Base-by-base conservation (phyloP, 306 rosid species). In the Malus domestica region DNA sequence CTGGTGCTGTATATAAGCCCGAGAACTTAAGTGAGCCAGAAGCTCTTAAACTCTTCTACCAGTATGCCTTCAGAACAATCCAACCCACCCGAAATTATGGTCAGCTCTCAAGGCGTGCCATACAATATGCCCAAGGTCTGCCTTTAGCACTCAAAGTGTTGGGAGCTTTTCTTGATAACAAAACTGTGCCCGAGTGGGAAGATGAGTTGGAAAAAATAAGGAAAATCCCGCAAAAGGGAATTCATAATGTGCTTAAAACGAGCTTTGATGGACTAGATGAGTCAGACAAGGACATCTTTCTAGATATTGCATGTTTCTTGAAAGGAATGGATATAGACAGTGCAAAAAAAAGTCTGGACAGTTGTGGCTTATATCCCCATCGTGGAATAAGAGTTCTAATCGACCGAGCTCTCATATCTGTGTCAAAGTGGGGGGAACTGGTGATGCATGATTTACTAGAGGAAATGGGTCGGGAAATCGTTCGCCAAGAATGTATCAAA, bases 291-390 rank as follows among this genome's bases (percentile, higher is more conserved):
- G 71, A 19, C 10, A 59, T 85, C 7, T 73, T 85, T 61, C 68
- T 85, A 16, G 79, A 76, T 62, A 63, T 74, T 46, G 78, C 78
- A 25, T 80, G 87, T 73, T 88, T 86, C 83, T 88, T 86, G 40
- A 82, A 71, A 22, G 90, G 86, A 66, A 84, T 70, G 77, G 25
- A 23, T 23, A 23, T 23, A 23, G 25, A 23, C 25, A 23, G 25
- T 23, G 25, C 25, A 23, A 23, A 23, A 23, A 23, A 23, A 23
- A 69, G 78, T 15, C 42, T 84, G 19, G 73, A 82, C 1, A 54
- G 27, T 29, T 64, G 46, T 16, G 88, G 83, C 3, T 63, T 75
- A 59, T 22, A 20, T 68, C 72, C 89, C 23, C 11, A 3, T 19
- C 75, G 33, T 74, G 87, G 79, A 63, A 58, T 83, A 49, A 69